Conservation (phyloP, 176 grass and related monocot genomes). For the Alopecurus myosuroides region DNA sequence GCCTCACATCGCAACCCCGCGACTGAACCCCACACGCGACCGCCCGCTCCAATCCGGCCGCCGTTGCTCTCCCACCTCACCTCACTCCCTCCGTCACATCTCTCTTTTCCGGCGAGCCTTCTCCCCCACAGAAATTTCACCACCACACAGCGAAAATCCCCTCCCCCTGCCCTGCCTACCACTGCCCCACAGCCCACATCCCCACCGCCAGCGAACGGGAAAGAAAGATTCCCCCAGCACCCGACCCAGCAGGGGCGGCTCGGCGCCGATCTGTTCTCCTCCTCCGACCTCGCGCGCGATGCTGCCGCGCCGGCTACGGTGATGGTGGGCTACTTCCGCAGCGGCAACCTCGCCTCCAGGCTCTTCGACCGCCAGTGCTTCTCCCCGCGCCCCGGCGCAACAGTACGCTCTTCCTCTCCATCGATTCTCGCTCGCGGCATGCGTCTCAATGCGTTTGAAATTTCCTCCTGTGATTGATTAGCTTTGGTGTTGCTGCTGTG, state of each 20-base stretch:
- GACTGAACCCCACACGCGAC: background rate
- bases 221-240: background rate
- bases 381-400: conserved; percentile 65
- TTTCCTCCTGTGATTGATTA: background rate
- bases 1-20: background rate
- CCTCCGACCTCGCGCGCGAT: background rate
- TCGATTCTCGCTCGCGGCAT: background rate
- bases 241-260: background rate
- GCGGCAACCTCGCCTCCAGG: conserved; percentile 76
- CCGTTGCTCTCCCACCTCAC: background rate
- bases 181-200: background rate
- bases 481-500: background rate
- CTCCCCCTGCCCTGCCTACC: background rate
- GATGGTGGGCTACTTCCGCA: conserved; percentile 55
- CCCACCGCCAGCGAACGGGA: background rate
- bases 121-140: background rate
- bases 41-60: background rate
- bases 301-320: background rate
- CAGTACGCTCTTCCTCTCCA: conserved; percentile 24
- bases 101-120: background rate
- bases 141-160: background rate
- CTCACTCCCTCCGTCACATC: background rate
- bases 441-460: background rate
- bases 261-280: background rate
- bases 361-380: conserved; percentile 90